Base-by-base conservation (phyloP, 2,329 filamentous ascomycete genomes). In the Metarhizium guizhouense region DNA sequence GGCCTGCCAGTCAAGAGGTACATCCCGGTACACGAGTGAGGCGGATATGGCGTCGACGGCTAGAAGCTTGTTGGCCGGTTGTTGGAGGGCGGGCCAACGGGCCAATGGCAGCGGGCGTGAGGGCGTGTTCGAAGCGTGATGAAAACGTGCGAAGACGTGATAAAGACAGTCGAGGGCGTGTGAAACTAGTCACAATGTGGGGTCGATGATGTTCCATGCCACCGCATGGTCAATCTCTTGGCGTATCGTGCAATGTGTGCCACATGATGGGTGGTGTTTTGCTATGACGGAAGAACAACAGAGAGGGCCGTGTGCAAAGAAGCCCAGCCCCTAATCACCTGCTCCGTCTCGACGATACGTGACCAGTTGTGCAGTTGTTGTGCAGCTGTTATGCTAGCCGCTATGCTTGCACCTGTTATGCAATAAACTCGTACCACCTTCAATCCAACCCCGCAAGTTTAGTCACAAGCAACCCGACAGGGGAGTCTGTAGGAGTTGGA, bases 271-370 rank as follows among this genome's bases (percentile, higher is more conserved):
- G 25, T 25, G 25, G 25, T 34, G 32, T 11, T 11, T 11, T 34
- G 32, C 32, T 10, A 34, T 34, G 32, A 34, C 32, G 0, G 32
- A 34, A 8, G 32, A 4, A 5, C 32, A 18, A 18, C 32, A 14
- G 25, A 45, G 32, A 52, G 38, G 36, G 47, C 40, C 50, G 36
- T 49, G 54, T 55, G 43, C 16, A 29, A 53, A 51, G 20, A 43
- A 36, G 5, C 48, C 11, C 25, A 18, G 34, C 25, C 32, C 29
- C 32, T 34, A 36, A 49, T 51, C 43, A 29, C 38, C 32, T n/a
- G 32, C 42, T 47, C 38, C 38, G 51, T 56, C 18, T 56, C 51
- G 25, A 53, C 51, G 25, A 53, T 30, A 51, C 53, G 51, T 47
- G 54, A 56, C 54, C 16, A 43, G 36, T 34, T 34, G 54, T 53